These are phyloP conservation scores for Emericellopsis terricola DNA, from an alignment of 495 filamentous ascomycete genomes.

Conservation along the genomic window DNA sequence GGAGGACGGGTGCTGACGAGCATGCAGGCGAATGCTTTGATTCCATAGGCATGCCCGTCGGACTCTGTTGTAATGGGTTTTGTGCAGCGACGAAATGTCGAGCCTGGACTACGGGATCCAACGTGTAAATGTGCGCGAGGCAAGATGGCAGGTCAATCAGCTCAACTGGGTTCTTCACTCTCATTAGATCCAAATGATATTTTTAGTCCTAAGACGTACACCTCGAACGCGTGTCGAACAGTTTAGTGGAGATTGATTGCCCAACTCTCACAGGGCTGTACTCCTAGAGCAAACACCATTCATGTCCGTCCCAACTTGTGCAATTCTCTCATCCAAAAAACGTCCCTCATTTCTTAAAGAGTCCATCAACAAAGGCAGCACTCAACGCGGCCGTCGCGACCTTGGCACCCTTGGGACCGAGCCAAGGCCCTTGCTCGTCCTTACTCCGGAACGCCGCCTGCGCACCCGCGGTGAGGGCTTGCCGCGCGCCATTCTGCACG, in stretches of 20 bases:
- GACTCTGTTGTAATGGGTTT: constrained; percentile 1
- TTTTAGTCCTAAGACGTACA: background rate
- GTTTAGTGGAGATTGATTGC: too few species aligned
- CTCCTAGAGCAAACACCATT: background rate
- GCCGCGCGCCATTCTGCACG: background rate
- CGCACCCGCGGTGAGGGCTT: background rate
- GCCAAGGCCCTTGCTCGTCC: background rate
- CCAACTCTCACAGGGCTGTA: background rate
- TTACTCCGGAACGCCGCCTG: background rate
- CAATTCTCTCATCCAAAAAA: too few species aligned
- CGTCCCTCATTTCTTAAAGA: too few species aligned
- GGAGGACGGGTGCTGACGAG: background rate
- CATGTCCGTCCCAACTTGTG: too few species aligned
- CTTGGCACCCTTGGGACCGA: constrained; percentile 2
- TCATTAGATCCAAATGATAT: background rate
- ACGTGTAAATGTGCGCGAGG: background rate
- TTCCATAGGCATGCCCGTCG: too few species aligned
- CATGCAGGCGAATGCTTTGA: background rate
- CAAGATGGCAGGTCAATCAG: background rate
- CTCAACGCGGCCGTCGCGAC: background rate
- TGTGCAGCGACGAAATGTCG: background rate
- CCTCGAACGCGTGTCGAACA: too few species aligned
- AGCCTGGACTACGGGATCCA: background rate
- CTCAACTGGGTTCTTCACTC: background rate
- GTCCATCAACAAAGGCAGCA: background rate